phyloP scores from a whole-genome alignment of 495 filamentous ascomycete species.

The Penicillium soppii region DNA sequence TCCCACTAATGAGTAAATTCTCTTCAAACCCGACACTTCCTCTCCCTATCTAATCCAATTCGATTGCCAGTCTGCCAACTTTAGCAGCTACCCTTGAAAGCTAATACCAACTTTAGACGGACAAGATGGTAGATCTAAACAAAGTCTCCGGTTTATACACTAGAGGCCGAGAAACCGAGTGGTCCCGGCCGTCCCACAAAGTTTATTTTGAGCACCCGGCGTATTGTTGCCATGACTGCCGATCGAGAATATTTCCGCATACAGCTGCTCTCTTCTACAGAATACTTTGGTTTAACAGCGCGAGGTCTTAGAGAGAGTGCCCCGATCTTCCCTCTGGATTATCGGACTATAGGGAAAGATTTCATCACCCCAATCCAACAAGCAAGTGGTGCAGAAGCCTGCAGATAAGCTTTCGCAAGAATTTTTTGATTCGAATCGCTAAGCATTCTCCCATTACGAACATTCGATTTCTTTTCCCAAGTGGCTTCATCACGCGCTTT shows the following conservation, averaged over 20 bases:
- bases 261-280: neutral
- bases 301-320: neutral
- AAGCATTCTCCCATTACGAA: neutral
- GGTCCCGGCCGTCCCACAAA: neutral
- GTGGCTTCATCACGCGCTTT: neutral
- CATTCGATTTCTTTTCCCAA: neutral
- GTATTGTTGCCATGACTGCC: neutral
- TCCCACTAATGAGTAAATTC: neutral
- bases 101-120: neutral
- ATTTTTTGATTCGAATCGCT: neutral
- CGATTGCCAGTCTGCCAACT: neutral
- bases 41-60: neutral
- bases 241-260: neutral
- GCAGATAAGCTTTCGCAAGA: conserved; percentile 2
- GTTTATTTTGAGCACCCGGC: neutral
- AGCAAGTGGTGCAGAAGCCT: neutral
- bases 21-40: neutral
- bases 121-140: conserved; percentile 1
- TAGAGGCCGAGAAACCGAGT: neutral
- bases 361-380: neutral
- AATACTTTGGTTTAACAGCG: neutral
- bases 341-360: neutral
- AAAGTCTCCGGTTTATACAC: neutral
- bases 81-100: neutral
- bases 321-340: neutral